These are phyloP conservation scores for Sarocladium kiliense DNA, from an alignment of 2,329 filamentous ascomycete genomes.

Conservation along the genomic window DNA sequence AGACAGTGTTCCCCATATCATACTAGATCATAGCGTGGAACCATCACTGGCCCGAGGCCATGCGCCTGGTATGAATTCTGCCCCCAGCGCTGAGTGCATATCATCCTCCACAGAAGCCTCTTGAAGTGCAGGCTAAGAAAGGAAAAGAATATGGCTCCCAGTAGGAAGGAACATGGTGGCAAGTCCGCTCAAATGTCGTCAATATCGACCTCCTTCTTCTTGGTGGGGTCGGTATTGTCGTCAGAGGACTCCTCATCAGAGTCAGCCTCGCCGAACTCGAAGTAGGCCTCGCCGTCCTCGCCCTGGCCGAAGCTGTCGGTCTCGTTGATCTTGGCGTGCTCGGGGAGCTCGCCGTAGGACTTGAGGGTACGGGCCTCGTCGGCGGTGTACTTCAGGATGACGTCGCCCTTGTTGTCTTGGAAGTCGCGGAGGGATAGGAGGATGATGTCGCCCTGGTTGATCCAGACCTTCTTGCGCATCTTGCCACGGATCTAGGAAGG, in stretches of 20 bases:
- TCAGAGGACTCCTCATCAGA: conserved; percentile 45
- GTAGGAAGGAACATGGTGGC: background rate
- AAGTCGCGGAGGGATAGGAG: conserved; percentile 84
- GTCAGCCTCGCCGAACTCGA: conserved; percentile 97
- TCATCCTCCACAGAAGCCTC: background rate
- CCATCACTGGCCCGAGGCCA: background rate
- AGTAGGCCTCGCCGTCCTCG: conserved; percentile 91
- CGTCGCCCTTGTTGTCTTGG: conserved; percentile 93
- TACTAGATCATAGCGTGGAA: background rate
- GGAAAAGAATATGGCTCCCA: background rate
- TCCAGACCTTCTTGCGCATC: conserved; percentile 99
- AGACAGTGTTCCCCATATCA: conserved; percentile 48
- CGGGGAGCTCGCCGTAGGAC: conserved; percentile 94
- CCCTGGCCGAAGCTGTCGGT: conserved; percentile 90
- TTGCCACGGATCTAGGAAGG: conserved; percentile 64
- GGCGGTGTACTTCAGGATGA: conserved; percentile 92
- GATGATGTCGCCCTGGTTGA: conserved; percentile 97
- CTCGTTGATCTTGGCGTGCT: conserved; percentile 99
- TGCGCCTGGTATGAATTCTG: background rate
- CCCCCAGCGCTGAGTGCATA: background rate
- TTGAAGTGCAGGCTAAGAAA: background rate
- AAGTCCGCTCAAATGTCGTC: conserved; percentile 75
- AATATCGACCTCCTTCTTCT: conserved; percentile 79
- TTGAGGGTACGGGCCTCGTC: conserved; percentile 95
- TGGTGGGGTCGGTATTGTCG: conserved; percentile 41